These are phyloP conservation scores for Ceratocystis harringtonii DNA, from an alignment of 2,329 filamentous ascomycete genomes.

Conservation along the genomic window DNA sequence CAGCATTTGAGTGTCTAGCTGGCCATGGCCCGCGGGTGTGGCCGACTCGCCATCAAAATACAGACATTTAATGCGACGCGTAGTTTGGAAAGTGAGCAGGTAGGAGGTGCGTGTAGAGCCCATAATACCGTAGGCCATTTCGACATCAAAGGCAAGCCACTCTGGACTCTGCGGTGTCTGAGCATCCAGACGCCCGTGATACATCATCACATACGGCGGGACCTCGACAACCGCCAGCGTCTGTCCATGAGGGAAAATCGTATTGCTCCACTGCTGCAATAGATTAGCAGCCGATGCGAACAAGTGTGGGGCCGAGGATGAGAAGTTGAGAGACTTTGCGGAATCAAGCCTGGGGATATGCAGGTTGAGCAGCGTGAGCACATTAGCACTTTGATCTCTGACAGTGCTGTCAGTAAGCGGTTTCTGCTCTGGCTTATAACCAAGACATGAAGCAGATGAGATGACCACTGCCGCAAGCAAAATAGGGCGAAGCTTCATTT, in stretches of 20 bases:
- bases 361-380: background rate
- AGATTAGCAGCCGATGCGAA: constrained; percentile 33
- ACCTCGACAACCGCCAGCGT: constrained; percentile 32
- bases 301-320: constrained; percentile 32
- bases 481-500: background rate
- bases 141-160: constrained; percentile 37
- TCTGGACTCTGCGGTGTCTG: constrained; percentile 32
- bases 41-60: constrained; percentile 39
- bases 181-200: constrained; percentile 32
- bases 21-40: constrained; percentile 32
- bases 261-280: constrained; percentile 36
- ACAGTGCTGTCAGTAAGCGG: background rate
- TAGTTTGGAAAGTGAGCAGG: constrained; percentile 35
- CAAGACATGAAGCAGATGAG: background rate
- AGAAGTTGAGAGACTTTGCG: constrained; percentile 29
- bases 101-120: constrained; percentile 29
- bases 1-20: constrained; percentile 35
- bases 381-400: background rate
- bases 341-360: constrained; percentile 16
- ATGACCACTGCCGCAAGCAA: background rate
- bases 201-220: constrained; percentile 32
- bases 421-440: background rate
- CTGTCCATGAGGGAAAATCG: constrained; percentile 36
- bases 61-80: constrained; percentile 28
- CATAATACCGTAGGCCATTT: constrained; percentile 41